Evolutionary conservation across 2,329 filamentous ascomycete species (phyloP).

Genomic region (Penicillium sp.): DNA sequence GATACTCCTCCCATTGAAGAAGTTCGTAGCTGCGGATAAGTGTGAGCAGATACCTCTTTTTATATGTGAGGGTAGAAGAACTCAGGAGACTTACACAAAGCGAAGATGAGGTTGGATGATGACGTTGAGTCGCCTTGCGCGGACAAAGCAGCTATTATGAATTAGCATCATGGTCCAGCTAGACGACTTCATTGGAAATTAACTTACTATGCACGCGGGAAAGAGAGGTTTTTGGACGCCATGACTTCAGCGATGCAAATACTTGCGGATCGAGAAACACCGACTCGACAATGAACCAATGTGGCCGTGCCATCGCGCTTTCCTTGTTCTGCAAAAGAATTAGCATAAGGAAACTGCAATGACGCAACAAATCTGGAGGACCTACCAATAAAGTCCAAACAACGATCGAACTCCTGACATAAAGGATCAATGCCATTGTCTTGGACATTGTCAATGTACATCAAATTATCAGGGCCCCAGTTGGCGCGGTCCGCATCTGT

Average conservation of each 20-base stretch:
- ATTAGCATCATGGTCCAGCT: not conserved
- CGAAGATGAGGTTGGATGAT: slow-evolving; percentile 96
- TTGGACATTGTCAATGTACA: slow-evolving; percentile 81
- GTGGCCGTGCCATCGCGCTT: slow-evolving; percentile 76
- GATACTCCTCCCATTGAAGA: slow-evolving; percentile 87
- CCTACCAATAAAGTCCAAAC: slow-evolving; percentile 89
- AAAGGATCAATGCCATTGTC: slow-evolving; percentile 96
- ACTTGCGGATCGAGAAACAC: slow-evolving; percentile 90
- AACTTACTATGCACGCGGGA: slow-evolving; percentile 79
- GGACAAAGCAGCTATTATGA: slow-evolving; percentile 71
- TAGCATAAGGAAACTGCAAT: not conserved
- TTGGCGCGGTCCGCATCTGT: slow-evolving; percentile 63
- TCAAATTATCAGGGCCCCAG: slow-evolving; percentile 76
- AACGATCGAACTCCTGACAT: slow-evolving; percentile 78
- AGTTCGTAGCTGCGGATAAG: slow-evolving; percentile 65
- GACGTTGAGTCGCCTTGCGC: slow-evolving; percentile 87
- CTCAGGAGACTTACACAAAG: slow-evolving; percentile 62
- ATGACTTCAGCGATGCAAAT: slow-evolving; percentile 99
- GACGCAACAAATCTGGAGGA: slow-evolving; percentile 14
- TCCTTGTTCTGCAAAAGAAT: slow-evolving; percentile 63
- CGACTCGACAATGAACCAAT: slow-evolving; percentile 92
- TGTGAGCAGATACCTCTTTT: slow-evolving; percentile 12
- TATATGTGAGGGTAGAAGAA: not conserved
- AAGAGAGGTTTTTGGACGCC: slow-evolving; percentile 73
- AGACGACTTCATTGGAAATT: not conserved